A percentile compares a stretch with the other conserved stretches of the same genome.
Conservation (phyloP, 352 stramenopile genomes). For the Phytophthora uliginosa region DNA sequence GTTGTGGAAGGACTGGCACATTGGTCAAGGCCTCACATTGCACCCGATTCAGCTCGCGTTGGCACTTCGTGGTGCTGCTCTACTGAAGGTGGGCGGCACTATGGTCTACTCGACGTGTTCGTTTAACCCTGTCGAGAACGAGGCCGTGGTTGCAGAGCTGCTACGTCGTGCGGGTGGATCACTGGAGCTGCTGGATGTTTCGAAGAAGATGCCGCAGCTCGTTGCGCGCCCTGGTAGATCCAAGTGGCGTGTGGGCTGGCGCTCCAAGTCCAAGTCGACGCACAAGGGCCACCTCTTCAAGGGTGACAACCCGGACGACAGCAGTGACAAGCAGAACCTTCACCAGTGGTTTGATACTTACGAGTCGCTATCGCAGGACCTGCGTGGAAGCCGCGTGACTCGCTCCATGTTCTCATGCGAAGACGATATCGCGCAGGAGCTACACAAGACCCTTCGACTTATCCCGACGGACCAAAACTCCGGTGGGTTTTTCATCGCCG, state of each 20-base stretch:
- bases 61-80: conserved; percentile 88
- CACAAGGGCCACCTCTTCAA: conserved; percentile 85
- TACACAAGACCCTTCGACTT: conserved; percentile 95
- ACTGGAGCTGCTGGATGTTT: conserved; percentile 93
- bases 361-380: conserved; percentile 61
- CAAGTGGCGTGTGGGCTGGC: conserved; percentile 84
- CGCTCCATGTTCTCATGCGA: conserved; percentile 90
- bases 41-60: conserved; percentile 96
- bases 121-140: conserved; percentile 99
- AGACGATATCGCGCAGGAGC: conserved; percentile 37
- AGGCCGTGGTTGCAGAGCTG: conserved; percentile 97
- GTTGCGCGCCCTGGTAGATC: conserved; percentile 60
- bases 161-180: conserved; percentile 89
- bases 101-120: conserved; percentile 99
- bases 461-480: conserved; percentile 99
- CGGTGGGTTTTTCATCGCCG: conserved; percentile 99
- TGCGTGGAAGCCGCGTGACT: conserved; percentile 72
- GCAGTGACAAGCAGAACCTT: conserved; percentile 30
- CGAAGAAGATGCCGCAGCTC: conserved; percentile 65
- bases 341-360: conserved; percentile 87
- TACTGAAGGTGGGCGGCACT: conserved; percentile 92
- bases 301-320: conserved; percentile 18
- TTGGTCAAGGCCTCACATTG: conserved; percentile 91
- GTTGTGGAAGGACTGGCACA: conserved; percentile 96
- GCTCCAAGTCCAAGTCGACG: conserved; percentile 89